Evolutionary conservation across 1,139 yeast species (phyloP), one percentile per base, ranked within the genome.

Genomic region (Blastobotrys apis): DNA sequence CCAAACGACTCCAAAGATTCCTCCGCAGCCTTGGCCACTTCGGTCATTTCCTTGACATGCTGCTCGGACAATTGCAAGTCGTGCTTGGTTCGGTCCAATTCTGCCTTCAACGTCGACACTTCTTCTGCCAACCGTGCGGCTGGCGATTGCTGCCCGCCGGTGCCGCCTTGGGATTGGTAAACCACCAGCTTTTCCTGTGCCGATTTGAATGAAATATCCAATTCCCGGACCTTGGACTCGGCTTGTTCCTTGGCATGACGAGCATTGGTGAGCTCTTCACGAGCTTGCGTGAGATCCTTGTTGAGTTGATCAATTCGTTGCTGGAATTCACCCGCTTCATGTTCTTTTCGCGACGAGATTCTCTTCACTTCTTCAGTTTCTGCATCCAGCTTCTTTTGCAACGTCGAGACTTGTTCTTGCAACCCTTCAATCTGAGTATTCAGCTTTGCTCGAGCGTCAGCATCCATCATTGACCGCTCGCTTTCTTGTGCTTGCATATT

Each of bases 401-500:
- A 64, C 1, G 55, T 49, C 1, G 60, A 45, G 21, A 76, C 50
- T 39, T 77, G 78, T 23, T 59, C 55, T 55, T 83, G 85, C 43
- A 80, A 69, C 30, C 73, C 65, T 37, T 74, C 75, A 15, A 79
- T 66, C 33, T 79, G 80, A 21, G 69, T 65, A 16, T 69, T 58
- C 39, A 81, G 69, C 38, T 82, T 70, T 25, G 68, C 66, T 17
- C 79, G 72, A 1, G 80, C 61, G 34, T 80, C 82, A 22, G 67
- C 62, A 38, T 75, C 71, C 8, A 78, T 67, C 0, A 68, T 58
- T 44, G 81, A 84, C 44, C 90, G 73, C 58, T 84, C 94, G 45
- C 72, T 72, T 44, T 81, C 77, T 33, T 81, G 63, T 1, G 75
- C 55, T 60, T 84, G 90, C 45, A 84, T 66, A 55, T 76, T 83